Evolutionary conservation across 495 filamentous ascomycete species (phyloP).

Genomic region (Podospora anserina): DNA sequence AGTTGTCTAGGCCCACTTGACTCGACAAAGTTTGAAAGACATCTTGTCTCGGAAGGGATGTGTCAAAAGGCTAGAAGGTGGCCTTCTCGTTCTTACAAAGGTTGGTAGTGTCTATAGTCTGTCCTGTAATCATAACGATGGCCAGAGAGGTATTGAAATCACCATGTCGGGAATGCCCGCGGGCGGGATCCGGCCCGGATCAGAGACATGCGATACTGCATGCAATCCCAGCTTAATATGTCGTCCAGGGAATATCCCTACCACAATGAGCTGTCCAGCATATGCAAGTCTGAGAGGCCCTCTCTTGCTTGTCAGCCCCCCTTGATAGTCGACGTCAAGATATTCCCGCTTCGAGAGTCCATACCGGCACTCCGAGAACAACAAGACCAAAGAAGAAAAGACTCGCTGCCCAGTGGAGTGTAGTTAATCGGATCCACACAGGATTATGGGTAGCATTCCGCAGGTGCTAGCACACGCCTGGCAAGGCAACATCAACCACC

Average conservation of each 20-base stretch:
- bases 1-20: neutral
- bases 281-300: neutral
- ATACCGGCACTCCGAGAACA: neutral
- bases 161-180: neutral
- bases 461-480: neutral
- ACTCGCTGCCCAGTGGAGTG: neutral
- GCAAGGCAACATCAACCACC: neutral
- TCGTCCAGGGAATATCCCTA: conserved; percentile 3
- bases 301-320: neutral
- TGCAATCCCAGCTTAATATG: neutral
- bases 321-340: neutral
- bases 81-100: neutral
- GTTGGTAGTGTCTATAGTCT: neutral
- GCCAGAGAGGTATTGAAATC: neutral
- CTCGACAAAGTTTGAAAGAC: neutral
- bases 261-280: neutral
- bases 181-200: conserved; percentile 3
- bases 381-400: neutral
- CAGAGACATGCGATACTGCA: conserved; percentile 8
- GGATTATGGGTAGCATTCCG: neutral
- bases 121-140: neutral
- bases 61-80: neutral
- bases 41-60: neutral
- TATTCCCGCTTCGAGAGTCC: neutral
- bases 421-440: neutral